phyloP scores from a whole-genome alignment of 73 alveolate species.

The Effrenium voratum region DNA sequence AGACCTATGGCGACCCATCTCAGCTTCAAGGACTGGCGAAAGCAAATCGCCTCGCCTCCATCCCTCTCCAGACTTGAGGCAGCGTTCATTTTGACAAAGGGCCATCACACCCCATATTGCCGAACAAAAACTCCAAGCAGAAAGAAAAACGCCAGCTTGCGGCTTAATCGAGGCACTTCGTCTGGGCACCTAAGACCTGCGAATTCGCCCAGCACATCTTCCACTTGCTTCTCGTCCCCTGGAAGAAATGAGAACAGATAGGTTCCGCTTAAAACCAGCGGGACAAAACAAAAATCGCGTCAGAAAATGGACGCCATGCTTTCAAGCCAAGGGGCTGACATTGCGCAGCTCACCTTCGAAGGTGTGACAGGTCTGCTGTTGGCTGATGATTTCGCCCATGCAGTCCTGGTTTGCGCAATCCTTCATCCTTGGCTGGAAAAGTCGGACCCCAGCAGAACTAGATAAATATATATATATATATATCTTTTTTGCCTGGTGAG shows the following conservation, averaged over 20 bases:
- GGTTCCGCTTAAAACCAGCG: background rate
- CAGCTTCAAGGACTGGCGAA: no score
- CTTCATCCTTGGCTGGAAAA: background rate
- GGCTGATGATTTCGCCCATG: constrained; percentile 41
- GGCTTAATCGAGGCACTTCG: no score
- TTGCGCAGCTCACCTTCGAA: constrained; percentile 57
- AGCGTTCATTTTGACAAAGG: background rate
- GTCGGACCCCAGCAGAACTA: background rate
- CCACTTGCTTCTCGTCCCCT: background rate
- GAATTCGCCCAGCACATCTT: background rate
- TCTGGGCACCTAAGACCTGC: background rate
- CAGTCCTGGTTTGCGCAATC: constrained; percentile 39
- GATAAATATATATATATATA: no score
- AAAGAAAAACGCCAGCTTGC: no score
- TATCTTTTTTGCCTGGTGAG: background rate
- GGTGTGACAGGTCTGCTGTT: constrained; percentile 26
- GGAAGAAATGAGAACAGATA: background rate
- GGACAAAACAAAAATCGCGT: background rate
- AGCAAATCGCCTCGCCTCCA: no score
- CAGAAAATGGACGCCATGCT: background rate
- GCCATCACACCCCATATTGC: background rate
- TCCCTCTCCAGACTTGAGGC: background rate
- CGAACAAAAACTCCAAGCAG: background rate
- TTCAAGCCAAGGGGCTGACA: no score
- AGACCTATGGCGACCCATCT: no score